A percentile compares a stretch with the other conserved stretches of the same genome.
Evolutionary conservation across 2,329 filamentous ascomycete species (phyloP).

Genomic region (Calonectria pseudoturangicola): DNA sequence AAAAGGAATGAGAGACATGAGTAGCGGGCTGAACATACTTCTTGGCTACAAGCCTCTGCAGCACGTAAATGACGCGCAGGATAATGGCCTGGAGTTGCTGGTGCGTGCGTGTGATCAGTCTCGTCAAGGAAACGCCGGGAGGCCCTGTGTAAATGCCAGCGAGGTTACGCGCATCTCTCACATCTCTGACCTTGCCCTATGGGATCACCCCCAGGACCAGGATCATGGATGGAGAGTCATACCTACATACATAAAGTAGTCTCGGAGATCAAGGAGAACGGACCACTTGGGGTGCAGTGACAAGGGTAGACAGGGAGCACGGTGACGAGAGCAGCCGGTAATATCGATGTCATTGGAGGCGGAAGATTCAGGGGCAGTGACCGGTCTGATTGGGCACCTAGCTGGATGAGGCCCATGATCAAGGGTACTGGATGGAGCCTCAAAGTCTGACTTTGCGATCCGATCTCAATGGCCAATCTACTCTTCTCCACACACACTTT

Average conservation of each 20-base stretch:
- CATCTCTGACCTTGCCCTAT: constrained; percentile 40
- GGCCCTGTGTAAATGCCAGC: constrained; percentile 29
- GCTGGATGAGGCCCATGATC: constrained; percentile 38
- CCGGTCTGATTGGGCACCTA: constrained; percentile 45
- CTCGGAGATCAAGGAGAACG: constrained; percentile 46
- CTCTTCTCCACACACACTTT: constrained; percentile 49
- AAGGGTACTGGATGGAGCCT: constrained; percentile 45
- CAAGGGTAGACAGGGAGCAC: constrained; percentile 41
- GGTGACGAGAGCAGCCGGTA: constrained; percentile 42
- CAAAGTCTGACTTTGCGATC: constrained; percentile 47
- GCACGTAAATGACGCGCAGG: constrained; percentile 53
- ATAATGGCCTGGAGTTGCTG: constrained; percentile 46
- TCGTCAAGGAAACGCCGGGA: constrained; percentile 30
- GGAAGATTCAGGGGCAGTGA: constrained; percentile 41
- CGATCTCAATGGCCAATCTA: constrained; percentile 51
- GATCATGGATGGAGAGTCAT: constrained; percentile 42
- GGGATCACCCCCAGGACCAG: constrained; percentile 46
- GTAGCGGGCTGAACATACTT: constrained; percentile 30
- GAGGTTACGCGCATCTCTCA: constrained; percentile 22
- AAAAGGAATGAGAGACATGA: constrained; percentile 46
- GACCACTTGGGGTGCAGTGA: constrained; percentile 45
- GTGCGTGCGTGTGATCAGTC: constrained; percentile 24
- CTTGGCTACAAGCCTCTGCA: constrained; percentile 39
- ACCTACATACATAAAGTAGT: constrained; percentile 34
- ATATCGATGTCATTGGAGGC: constrained; percentile 41